phyloP scores from a whole-genome alignment of 2,329 filamentous ascomycete species.

The Malbranchea cinnamomea region DNA sequence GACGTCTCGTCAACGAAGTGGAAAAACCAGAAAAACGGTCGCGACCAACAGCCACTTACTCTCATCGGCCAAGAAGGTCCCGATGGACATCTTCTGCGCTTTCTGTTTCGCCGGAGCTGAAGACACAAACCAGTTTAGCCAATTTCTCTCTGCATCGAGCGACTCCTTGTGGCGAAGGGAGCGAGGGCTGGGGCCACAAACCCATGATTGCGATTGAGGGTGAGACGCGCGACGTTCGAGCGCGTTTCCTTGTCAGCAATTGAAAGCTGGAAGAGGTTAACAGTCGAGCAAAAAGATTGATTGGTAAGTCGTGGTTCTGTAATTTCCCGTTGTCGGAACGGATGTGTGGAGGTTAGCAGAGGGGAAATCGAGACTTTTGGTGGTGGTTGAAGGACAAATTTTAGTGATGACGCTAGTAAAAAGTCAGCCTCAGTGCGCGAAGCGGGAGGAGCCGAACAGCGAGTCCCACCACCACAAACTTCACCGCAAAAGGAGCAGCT shows the following conservation, averaged over 20 bases:
- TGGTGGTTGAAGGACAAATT: constrained; percentile 11
- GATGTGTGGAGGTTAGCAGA: constrained; percentile 9
- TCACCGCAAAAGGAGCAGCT: too few relatives aligned
- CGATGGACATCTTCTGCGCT: constrained; percentile 91
- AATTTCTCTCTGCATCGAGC: constrained; percentile 3
- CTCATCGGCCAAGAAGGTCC: constrained; percentile 85
- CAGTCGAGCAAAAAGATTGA: constrained; percentile 12
- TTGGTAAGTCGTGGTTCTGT: constrained; percentile 10
- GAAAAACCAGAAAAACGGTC: constrained; percentile 5
- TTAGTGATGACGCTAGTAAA: constrained; percentile 11
- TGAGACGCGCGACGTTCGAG: constrained; percentile 25
- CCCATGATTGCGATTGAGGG: constrained; percentile 45
- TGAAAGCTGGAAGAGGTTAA: constrained; percentile 15
- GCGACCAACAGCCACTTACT: constrained; percentile 63
- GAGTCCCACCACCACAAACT: too few relatives aligned
- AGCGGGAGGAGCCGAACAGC: constrained; percentile 6
- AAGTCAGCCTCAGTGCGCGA: constrained; percentile 10
- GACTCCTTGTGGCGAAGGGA: too few relatives aligned
- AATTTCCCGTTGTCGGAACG: constrained; percentile 10
- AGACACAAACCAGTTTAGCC: constrained; percentile 12
- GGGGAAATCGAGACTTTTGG: constrained; percentile 8
- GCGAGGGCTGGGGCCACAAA: constrained; percentile 19
- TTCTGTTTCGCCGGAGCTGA: constrained; percentile 86
- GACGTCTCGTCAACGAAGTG: constrained; percentile 15
- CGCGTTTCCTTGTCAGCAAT: constrained; percentile 23